Evolutionary conservation across 768 basidiomycete genomes (phyloP), one percentile per base, ranked within the genome.

Genomic region (Gloeophyllum trabeum): DNA sequence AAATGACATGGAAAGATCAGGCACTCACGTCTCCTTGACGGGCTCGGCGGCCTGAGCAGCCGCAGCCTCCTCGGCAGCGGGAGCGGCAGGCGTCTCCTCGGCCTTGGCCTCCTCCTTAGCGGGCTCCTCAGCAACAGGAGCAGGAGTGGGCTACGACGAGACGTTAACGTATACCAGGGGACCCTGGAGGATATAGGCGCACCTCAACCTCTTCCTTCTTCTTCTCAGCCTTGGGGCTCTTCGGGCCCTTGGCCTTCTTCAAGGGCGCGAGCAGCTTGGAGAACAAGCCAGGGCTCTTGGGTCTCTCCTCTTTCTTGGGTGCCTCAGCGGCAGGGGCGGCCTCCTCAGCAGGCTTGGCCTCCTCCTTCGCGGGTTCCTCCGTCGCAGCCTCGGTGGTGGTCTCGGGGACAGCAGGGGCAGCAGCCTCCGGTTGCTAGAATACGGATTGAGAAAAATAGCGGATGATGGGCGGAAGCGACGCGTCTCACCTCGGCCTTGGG

Each of bases 221-320:
- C 69, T 84, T 83, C 59, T 80, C 76, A 65, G 82, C 83, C 72
- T 83, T 85, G 56, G 80, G 73, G 32, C 63, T 71, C 64, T 71
- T 85, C 51, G 79, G 76, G 43, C 61, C 66, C 59, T 69, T 71
- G 47, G 57, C 58, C 61, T 64, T 69, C 40, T 57, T 54, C 73
- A 90, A 80, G 32, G 82, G 74, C 22, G 79, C 78, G 45, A 93
- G 78, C 47, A 93, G 65, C 64, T 83, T 91, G 52, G 77, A 58
- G 44, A 93, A 70, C 50, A 91, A 55, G 41, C 75, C 65, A 14
- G 86, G 85, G 65, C 84, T 87, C 76, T 80, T 85, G 53, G 85
- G 82, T 51, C 73, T 71, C 28, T 85, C 79, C 51, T 87, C 80
- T 69, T 86, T 87, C 75, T 81, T 80, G 23, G 65, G 46, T 44